A percentile compares a stretch with the other conserved stretches of the same genome.
phyloP scores from a whole-genome alignment of 805 yeast genomes.

The Candida insectorum region DNA sequence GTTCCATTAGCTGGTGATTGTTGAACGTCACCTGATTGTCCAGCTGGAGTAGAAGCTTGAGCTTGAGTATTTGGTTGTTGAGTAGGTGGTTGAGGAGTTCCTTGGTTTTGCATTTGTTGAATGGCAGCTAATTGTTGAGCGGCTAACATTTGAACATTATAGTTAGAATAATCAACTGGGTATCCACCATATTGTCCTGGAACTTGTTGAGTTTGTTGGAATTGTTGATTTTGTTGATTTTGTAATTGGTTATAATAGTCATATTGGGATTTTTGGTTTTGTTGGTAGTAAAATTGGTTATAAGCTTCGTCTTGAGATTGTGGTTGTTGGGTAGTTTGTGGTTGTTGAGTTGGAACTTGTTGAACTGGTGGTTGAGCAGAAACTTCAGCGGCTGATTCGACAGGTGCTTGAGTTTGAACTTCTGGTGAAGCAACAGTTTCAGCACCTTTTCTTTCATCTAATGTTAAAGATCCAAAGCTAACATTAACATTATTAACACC shows the following conservation, averaged over 20 bases:
- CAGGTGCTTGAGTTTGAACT: constrained; percentile 2
- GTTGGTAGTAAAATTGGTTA: constrained; percentile 21
- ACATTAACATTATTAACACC: constrained; percentile 49
- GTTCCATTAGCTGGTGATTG: constrained; percentile 30
- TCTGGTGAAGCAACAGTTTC: no score
- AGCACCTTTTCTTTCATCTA: constrained; percentile 38
- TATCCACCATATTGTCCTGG: constrained; percentile 44
- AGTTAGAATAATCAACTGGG: constrained; percentile 43
- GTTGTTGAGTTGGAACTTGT: constrained; percentile 19
- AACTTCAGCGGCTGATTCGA: constrained; percentile 5
- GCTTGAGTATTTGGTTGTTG: constrained; percentile 9
- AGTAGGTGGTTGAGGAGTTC: constrained; percentile 1
- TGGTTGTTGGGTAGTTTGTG: constrained; percentile 11
- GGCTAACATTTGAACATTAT: constrained; percentile 32
- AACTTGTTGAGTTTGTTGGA: constrained; percentile 35
- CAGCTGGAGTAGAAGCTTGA: constrained; percentile 6
- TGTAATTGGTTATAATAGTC: constrained; percentile 31
- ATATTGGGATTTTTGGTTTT: constrained; percentile 15
- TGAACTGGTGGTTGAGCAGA: constrained; percentile 14
- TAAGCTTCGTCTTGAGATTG: constrained; percentile 14
- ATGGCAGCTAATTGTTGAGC: constrained; percentile 16
- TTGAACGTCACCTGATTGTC: constrained; percentile 12
- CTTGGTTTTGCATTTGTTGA: constrained; percentile 11
- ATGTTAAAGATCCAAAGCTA: constrained; percentile 58
- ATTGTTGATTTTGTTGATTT: constrained; percentile 39